Percentiles rank a stretch among this genome's conserved stretches.
Conservation (phyloP, 1,284 basidiomycete species). For the Apiotrichum brassicae region DNA sequence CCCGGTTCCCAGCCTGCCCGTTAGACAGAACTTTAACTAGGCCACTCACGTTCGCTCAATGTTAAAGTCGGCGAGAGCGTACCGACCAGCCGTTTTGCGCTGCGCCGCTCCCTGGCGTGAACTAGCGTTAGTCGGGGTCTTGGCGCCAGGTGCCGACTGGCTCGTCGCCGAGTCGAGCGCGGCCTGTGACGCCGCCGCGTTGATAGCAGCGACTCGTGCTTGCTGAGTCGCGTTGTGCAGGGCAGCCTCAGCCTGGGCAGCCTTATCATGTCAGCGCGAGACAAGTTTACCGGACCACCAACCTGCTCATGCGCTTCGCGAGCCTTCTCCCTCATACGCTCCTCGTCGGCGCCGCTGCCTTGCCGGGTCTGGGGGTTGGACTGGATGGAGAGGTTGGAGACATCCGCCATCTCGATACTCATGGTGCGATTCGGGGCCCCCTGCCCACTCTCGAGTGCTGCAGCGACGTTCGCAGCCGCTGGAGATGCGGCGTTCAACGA, state of each 20-base stretch:
- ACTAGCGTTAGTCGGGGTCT: slow-evolving; percentile 17
- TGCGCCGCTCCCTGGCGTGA: slow-evolving; percentile 25
- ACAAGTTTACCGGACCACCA: slow-evolving; percentile 5
- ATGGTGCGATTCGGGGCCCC: slow-evolving; percentile 22
- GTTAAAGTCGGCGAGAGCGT: slow-evolving; percentile 50
- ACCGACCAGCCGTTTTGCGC: slow-evolving; percentile 51
- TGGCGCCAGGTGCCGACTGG: slow-evolving; percentile 15
- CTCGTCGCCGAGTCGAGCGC: slow-evolving; percentile 34
- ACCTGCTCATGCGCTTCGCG: slow-evolving; percentile 46
- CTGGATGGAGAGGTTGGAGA: slow-evolving; percentile 20
- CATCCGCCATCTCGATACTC: slow-evolving; percentile 43
- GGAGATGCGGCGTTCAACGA: slow-evolving; percentile 7
- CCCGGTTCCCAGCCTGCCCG: slow-evolving; percentile 66
- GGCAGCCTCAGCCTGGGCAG: slow-evolving; percentile 44
- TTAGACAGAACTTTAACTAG: not conserved
- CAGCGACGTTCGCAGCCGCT: slow-evolving; percentile 23
- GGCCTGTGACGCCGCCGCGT: slow-evolving; percentile 45
- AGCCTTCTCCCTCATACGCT: slow-evolving; percentile 43
- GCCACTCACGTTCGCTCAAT: slow-evolving; percentile 49
- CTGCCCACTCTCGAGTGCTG: slow-evolving; percentile 14
- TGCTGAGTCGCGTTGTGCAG: slow-evolving; percentile 46
- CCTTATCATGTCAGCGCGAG: slow-evolving; percentile 22
- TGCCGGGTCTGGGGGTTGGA: slow-evolving; percentile 19
- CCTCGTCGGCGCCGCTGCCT: slow-evolving; percentile 36
- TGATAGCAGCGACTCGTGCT: slow-evolving; percentile 47